phyloP scores from a whole-genome alignment of 768 basidiomycete species.

The Lactarius trivialis region DNA sequence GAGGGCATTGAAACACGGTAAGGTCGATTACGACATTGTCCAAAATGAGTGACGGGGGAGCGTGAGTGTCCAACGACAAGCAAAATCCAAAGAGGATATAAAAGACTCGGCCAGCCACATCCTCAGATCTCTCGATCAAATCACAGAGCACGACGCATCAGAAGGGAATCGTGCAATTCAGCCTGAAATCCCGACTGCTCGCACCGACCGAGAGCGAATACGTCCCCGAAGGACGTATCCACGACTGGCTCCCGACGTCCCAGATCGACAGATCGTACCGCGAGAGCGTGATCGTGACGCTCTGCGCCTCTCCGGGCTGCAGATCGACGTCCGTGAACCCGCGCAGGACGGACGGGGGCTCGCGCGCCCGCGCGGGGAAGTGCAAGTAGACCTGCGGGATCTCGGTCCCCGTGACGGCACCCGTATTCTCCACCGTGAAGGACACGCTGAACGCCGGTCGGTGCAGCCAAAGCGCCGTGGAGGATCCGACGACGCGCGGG shows the following conservation, averaged over 20 bases:
- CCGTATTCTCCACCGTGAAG: conserved; percentile 63
- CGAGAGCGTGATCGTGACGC: conserved; percentile 22
- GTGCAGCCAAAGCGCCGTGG: conserved; percentile 64
- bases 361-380: conserved; percentile 53
- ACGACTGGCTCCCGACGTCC: conserved; percentile 33
- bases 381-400: conserved; percentile 73
- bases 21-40: not conserved
- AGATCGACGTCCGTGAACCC: conserved; percentile 26
- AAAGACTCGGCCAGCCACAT: not conserved
- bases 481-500: conserved; percentile 50
- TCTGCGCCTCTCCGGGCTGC: conserved; percentile 22
- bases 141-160: not conserved
- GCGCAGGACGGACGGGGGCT: conserved; percentile 60
- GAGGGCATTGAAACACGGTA: not conserved
- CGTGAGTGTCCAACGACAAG: too few relatives aligned
- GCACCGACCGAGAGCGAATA: conserved; percentile 31
- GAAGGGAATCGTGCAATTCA: conserved; percentile 5
- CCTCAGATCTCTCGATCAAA: not conserved
- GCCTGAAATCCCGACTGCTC: conserved; percentile 20
- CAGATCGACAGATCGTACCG: conserved; percentile 28
- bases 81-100: not conserved
- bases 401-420: conserved; percentile 58
- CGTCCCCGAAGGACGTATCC: conserved; percentile 29
- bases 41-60: not conserved
- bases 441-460: conserved; percentile 54